Conservation (phyloP, 2,329 filamentous ascomycete species). For the Trichoderma sp. region DNA sequence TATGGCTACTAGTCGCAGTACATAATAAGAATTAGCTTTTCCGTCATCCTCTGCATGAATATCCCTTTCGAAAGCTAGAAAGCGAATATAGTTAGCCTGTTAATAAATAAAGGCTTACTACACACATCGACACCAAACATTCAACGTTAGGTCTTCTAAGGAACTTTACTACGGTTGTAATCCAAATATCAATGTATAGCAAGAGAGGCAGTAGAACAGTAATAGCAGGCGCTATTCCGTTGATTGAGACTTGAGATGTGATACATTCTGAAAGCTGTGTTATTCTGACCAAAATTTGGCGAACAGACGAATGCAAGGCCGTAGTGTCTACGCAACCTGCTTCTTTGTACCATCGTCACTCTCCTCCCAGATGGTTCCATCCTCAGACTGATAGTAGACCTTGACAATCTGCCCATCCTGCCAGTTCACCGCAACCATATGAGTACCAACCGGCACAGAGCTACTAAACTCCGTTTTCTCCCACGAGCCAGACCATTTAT, state of each 20-base stretch:
- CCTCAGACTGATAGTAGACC: slow-evolving; percentile 13
- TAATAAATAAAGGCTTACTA: not conserved
- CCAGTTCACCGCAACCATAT: not conserved
- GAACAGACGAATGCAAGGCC: no score
- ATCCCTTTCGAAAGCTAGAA: not conserved
- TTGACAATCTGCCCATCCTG: not conserved
- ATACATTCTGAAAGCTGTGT: not conserved
- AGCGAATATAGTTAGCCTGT: not conserved
- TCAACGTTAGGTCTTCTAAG: no score
- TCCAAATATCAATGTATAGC: not conserved
- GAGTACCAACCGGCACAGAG: not conserved
- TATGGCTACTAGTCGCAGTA: not conserved
- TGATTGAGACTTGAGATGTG: not conserved
- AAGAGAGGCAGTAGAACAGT: no score
- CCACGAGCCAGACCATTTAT: slow-evolving; percentile 11
- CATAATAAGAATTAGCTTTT: not conserved
- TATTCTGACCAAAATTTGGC: not conserved
- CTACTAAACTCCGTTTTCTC: not conserved
- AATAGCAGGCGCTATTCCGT: no score
- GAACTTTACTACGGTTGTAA: no score
- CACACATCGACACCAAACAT: not conserved
- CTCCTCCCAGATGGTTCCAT: not conserved
- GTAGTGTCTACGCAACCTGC: not conserved
- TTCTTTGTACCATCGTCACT: not conserved
- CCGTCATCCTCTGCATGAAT: not conserved